Conservation (phyloP, 2,329 filamentous ascomycete genomes). For the Didymosphaeria variabile region DNA sequence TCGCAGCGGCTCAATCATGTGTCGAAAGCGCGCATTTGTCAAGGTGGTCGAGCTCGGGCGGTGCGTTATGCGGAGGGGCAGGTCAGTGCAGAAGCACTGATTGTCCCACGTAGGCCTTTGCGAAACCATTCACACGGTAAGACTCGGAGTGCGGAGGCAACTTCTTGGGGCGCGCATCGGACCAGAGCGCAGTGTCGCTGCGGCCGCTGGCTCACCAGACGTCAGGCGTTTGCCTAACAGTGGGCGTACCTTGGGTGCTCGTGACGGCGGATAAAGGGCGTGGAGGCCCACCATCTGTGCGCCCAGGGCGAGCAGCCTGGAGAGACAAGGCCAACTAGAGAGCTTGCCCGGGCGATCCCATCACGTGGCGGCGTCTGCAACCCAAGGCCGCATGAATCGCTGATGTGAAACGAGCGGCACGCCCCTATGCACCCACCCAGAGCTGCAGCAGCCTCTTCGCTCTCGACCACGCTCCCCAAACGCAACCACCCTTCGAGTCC, state of each 20-base stretch:
- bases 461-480: background rate
- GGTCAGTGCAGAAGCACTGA: conserved; percentile 16
- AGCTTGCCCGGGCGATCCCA: background rate
- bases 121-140: conserved; percentile 14
- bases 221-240: background rate
- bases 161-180: background rate
- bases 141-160: conserved; percentile 10
- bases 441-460: conserved; percentile 22
- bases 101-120: background rate
- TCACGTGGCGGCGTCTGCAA: conserved; percentile 24
- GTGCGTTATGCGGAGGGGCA: conserved; percentile 26
- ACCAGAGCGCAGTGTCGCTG: background rate
- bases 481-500: conserved; percentile 5
- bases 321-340: background rate
- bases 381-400: conserved; percentile 14
- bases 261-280: conserved; percentile 1
- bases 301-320: conserved; percentile 6
- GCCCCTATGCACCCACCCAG: conserved; percentile 34
- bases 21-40: conserved; percentile 30
- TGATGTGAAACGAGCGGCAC: conserved; percentile 17
- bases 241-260: background rate
- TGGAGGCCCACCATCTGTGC: background rate
- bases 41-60: conserved; percentile 18
- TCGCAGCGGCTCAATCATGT: conserved; percentile 10
- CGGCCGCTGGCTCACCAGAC: background rate